Evolutionary conservation across 371 early-diverging fungal genomes (phyloP), one percentile per base, ranked within the genome.

Genomic region (Rhizopus arrhizus): DNA sequence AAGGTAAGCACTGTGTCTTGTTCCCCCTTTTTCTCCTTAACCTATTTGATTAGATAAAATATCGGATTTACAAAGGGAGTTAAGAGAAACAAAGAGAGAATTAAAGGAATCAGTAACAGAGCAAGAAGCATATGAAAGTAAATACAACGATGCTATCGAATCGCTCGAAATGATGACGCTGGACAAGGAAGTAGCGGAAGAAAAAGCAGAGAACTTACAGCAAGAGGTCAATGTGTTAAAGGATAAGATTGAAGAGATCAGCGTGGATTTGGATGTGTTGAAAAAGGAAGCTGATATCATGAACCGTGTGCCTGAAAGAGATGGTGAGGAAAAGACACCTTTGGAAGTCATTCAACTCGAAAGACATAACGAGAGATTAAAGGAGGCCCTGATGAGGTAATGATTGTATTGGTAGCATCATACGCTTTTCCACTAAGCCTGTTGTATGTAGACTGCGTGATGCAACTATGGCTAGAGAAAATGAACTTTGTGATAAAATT

Each of bases 101-200:
- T 65, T 87, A 16, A 87, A 87, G 64, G 86, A 87, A 12, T 68
- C 80, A 3, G 41, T 62, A 0, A 28, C 68, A 5, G 93, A 87
- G 54, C 88, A 87, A 62, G 91, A 91, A 46, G 64, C 64, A 3
- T 65, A 82, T 34, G 93, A 94, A 64, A 61, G 62, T 9, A 86
- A 87, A 69, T 81, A 89, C 56, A 80, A 80, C 38, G 95, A 95
- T 46, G 68, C 84, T 22, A 63, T 81, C 29, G 95, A 94, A 35
- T 75, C 84, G 4, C 72, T 95, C 67, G 97, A 96, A 69, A 86
- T 93, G 78, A 81, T 91, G 64, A 82, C 93, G 0, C 66, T 97
- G 34, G 96, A 97, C 73, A 92, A 92, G 70, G 95, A 96, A 75
- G 85, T 94, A 75, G 95, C 95, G 1, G 95, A 95, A 59, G 95